Conservation (phyloP, 495 filamentous ascomycete genomes). For the Daldinia decipiens region DNA sequence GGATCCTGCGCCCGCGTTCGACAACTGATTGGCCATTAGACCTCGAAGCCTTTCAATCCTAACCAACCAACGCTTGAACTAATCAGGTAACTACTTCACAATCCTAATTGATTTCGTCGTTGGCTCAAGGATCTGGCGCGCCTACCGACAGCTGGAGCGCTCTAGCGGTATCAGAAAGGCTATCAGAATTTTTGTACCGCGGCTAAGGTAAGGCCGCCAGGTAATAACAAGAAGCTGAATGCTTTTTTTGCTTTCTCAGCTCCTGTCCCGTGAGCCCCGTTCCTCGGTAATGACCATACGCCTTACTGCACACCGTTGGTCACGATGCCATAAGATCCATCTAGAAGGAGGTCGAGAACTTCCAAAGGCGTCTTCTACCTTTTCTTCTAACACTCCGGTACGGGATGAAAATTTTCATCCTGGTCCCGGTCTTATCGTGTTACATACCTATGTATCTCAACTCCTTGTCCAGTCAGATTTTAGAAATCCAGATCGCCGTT, state of each 20-base stretch:
- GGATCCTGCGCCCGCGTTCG: slow-evolving; percentile 11
- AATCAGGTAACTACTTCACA: slow-evolving; percentile 32
- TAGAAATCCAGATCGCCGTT: slow-evolving; percentile 8
- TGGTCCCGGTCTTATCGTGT: slow-evolving; percentile 27
- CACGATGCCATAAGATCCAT: neutral
- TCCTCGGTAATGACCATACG: slow-evolving; percentile 17
- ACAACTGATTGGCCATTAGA: slow-evolving; percentile 24
- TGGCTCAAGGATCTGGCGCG: slow-evolving; percentile 38
- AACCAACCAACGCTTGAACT: slow-evolving; percentile 24
- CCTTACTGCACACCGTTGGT: slow-evolving; percentile 10
- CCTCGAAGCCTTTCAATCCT: slow-evolving; percentile 21
- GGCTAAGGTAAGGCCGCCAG: slow-evolving; percentile 9
- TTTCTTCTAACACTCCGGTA: slow-evolving; percentile 29
- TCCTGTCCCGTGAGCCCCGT: slow-evolving; percentile 19
- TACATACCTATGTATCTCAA: slow-evolving; percentile 21
- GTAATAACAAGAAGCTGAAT: slow-evolving; percentile 29
- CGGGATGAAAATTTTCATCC: slow-evolving; percentile 20
- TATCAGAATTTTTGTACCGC: slow-evolving; percentile 16
- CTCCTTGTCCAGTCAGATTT: slow-evolving; percentile 28
- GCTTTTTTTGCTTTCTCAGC: slow-evolving; percentile 29
- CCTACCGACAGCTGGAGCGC: slow-evolving; percentile 27
- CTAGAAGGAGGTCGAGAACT: slow-evolving; percentile 18
- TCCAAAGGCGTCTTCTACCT: slow-evolving; percentile 18
- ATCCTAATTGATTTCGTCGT: slow-evolving; percentile 15
- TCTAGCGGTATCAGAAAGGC: slow-evolving; percentile 45